Evolutionary conservation across 2,329 filamentous ascomycete genomes (phyloP).

Genomic region (Dothistroma pini): DNA sequence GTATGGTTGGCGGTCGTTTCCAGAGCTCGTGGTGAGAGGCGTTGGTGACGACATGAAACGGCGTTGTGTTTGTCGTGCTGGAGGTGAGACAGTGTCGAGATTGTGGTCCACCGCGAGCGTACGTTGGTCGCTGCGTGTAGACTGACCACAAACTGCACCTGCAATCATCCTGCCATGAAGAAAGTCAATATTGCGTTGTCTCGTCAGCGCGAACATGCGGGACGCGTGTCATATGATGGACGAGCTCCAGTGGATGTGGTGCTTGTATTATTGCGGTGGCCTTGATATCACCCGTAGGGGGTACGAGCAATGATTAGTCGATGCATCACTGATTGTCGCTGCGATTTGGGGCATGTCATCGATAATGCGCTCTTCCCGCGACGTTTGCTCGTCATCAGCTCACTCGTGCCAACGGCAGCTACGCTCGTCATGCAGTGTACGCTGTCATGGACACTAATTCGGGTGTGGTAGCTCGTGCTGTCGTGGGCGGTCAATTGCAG

Average conservation of each 20-base stretch:
- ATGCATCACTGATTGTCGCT: neutral
- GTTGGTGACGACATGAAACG: neutral
- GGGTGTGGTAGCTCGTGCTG: neutral
- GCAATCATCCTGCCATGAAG: neutral
- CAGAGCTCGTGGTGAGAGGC: neutral
- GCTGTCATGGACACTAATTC: neutral
- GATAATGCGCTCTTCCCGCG: neutral
- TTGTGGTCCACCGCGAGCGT: neutral
- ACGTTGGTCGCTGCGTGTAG: neutral
- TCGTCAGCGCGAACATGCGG: neutral
- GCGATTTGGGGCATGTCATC: neutral
- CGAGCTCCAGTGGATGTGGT: neutral
- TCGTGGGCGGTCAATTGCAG: neutral
- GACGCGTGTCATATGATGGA: neutral
- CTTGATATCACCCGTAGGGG: neutral
- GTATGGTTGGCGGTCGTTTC: neutral
- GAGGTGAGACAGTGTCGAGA: neutral
- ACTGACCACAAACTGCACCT: neutral
- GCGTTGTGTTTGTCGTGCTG: neutral
- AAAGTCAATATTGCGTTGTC: neutral
- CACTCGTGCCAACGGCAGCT: neutral
- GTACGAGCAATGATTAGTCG: neutral
- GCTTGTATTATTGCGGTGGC: neutral
- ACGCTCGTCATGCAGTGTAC: neutral
- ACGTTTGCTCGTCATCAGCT: neutral